Conservation (phyloP, 352 stramenopile genomes). For the Pythium monospermum region DNA sequence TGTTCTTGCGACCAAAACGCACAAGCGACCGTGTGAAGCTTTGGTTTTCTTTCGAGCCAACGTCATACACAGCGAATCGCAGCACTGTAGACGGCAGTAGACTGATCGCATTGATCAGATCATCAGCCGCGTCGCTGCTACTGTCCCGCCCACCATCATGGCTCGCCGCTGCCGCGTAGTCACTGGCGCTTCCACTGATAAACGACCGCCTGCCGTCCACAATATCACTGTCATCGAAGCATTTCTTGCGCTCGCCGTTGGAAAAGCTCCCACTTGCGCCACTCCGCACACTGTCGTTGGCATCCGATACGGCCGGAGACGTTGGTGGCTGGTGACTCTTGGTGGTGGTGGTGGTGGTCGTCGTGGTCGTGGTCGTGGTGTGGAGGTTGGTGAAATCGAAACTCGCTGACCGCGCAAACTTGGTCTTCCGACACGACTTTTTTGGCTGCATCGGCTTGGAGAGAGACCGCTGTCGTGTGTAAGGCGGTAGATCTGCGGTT, state of each 20-base stretch:
- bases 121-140: background rate
- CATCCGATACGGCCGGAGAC: constrained; percentile 11
- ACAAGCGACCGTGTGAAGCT: constrained; percentile 49
- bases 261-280: constrained; percentile 10
- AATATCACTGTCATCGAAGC: constrained; percentile 82
- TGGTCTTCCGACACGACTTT: constrained; percentile 30
- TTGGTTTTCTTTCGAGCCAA: constrained; percentile 49
- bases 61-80: constrained; percentile 72
- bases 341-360: too few species aligned
- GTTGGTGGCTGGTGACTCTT: constrained; percentile 2
- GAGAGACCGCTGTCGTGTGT: constrained; percentile 3
- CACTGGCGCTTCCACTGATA: constrained; percentile 4
- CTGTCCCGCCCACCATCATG: background rate
- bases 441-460: constrained; percentile 4
- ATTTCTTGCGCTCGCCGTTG: constrained; percentile 35
- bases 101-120: constrained; percentile 17
- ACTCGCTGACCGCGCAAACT: constrained; percentile 65
- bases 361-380: constrained; percentile 12
- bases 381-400: constrained; percentile 65
- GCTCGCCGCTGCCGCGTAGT: background rate
- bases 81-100: constrained; percentile 55
- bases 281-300: constrained; percentile 11
- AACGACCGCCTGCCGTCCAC: constrained; percentile 35
- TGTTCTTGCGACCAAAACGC: constrained; percentile 59
- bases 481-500: constrained; percentile 5